Evolutionary conservation across 1,284 basidiomycete species (phyloP).

Genomic region (Cutaneotrichosporon sp.): DNA sequence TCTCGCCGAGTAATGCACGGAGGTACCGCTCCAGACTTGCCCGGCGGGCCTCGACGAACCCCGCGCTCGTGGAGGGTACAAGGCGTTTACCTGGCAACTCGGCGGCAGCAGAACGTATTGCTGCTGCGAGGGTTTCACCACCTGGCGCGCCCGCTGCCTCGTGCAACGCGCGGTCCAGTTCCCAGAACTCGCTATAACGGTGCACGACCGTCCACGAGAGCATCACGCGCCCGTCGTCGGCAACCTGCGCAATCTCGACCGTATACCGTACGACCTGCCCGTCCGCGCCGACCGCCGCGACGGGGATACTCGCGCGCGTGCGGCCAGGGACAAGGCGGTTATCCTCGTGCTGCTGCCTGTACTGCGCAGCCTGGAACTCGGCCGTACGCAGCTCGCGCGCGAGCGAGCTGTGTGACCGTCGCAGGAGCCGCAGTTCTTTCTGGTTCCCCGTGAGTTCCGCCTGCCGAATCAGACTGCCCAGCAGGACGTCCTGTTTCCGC

Average conservation of each 20-base stretch:
- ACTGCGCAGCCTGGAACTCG: slow-evolving; percentile 81
- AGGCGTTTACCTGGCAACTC: slow-evolving; percentile 90
- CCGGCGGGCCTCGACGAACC: slow-evolving; percentile 73
- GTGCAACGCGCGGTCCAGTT: slow-evolving; percentile 72
- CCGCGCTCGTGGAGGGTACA: slow-evolving; percentile 68
- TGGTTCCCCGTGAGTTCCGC: slow-evolving; percentile 88
- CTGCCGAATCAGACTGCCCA: slow-evolving; percentile 82
- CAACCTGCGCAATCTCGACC: slow-evolving; percentile 82
- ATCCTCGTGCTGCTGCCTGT: slow-evolving; percentile 80
- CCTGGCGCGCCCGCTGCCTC: slow-evolving; percentile 17
- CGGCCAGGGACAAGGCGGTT: slow-evolving; percentile 73
- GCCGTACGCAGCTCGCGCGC: slow-evolving; percentile 75
- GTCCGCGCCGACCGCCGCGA: slow-evolving; percentile 63
- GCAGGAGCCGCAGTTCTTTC: slow-evolving; percentile 74
- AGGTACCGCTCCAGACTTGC: slow-evolving; percentile 79
- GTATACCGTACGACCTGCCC: slow-evolving; percentile 86
- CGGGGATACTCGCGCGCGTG: slow-evolving; percentile 71
- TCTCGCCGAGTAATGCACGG: slow-evolving; percentile 67
- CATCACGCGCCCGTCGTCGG: slow-evolving; percentile 64
- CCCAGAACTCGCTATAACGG: slow-evolving; percentile 89
- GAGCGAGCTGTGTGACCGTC: slow-evolving; percentile 72
- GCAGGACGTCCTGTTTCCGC: slow-evolving; percentile 70
- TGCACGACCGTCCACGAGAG: slow-evolving; percentile 87
- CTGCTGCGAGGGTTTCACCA: no score
- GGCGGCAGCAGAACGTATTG: background rate